These are phyloP conservation scores for Flaveria bidentis DNA, from an alignment of 129 eudicot genomes.

Conservation along the genomic window DNA sequence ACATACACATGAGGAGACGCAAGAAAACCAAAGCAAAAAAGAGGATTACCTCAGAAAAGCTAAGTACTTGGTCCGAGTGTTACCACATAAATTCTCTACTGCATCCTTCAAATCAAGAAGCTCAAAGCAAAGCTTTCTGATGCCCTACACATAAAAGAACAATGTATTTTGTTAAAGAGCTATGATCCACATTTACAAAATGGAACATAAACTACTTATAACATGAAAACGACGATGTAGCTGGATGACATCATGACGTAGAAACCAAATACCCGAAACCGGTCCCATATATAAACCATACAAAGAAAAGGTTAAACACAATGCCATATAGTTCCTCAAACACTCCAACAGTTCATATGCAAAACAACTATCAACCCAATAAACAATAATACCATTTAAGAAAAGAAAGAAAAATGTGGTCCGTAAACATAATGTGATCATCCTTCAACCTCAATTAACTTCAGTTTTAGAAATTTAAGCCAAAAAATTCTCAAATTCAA, in stretches of 20 bases:
- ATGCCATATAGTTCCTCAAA: constrained; percentile 19
- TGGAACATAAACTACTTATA: no score
- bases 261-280: neutral
- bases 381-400: neutral
- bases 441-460: constrained; percentile 7
- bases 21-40: neutral
- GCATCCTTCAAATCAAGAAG: constrained; percentile 97
- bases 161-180: neutral
- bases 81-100: constrained; percentile 91
- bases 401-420: neutral
- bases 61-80: constrained; percentile 74
- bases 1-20: neutral
- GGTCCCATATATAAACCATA: neutral
- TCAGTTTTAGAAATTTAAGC: neutral
- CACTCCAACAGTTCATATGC: neutral
- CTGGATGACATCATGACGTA: no score
- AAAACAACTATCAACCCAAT: neutral
- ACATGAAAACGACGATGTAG: no score
- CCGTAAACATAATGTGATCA: constrained; percentile 20
- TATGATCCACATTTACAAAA: neutral
- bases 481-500: constrained; percentile 7
- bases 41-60: constrained; percentile 75
- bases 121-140: constrained; percentile 92
- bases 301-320: neutral
- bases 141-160: constrained; percentile 58